Percentiles rank a stretch among this genome's conserved stretches.
Conservation (phyloP, 2,329 filamentous ascomycete species). For the Aspergillus unguis region DNA sequence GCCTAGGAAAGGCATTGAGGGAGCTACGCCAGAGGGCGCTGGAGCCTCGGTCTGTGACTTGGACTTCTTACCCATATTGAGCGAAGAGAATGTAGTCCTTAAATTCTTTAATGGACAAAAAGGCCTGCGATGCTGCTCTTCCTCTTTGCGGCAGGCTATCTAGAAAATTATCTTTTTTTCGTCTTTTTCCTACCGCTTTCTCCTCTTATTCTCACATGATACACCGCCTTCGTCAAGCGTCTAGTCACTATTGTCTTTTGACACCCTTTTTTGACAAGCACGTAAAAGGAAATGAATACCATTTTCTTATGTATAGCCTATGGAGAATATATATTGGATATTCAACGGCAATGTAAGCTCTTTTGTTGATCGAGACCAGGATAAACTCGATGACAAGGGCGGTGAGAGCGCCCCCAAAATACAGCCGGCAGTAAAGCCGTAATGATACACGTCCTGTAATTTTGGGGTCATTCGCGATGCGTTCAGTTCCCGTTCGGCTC, state of each 20-base stretch:
- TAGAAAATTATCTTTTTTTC: slow-evolving; percentile 6
- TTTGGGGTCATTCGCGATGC: slow-evolving; percentile 4
- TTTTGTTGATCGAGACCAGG: too few relatives aligned
- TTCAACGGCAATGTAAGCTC: neutral
- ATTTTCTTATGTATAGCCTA: neutral
- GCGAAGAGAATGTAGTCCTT: neutral
- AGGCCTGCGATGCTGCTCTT: neutral
- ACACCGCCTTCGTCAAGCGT: slow-evolving; percentile 1
- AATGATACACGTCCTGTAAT: slow-evolving; percentile 5
- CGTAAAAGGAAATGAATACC: neutral
- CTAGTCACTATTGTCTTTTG: neutral
- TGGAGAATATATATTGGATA: neutral
- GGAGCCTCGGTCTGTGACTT: slow-evolving; percentile 26
- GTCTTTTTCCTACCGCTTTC: slow-evolving; percentile 6
- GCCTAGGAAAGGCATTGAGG: slow-evolving; percentile 45
- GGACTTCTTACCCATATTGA: slow-evolving; percentile 35
- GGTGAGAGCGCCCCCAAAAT: slow-evolving; percentile 7
- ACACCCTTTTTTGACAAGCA: neutral
- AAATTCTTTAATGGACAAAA: too few relatives aligned
- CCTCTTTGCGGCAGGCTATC: neutral
- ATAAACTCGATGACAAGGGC: neutral
- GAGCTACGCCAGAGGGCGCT: slow-evolving; percentile 12
- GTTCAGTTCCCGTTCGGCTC: slow-evolving; percentile 10
- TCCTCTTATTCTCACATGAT: neutral
- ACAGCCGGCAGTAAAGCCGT: slow-evolving; percentile 17